Evolutionary conservation across 345 rosid species (phyloP).

Genomic region (Heritiera littoralis): DNA sequence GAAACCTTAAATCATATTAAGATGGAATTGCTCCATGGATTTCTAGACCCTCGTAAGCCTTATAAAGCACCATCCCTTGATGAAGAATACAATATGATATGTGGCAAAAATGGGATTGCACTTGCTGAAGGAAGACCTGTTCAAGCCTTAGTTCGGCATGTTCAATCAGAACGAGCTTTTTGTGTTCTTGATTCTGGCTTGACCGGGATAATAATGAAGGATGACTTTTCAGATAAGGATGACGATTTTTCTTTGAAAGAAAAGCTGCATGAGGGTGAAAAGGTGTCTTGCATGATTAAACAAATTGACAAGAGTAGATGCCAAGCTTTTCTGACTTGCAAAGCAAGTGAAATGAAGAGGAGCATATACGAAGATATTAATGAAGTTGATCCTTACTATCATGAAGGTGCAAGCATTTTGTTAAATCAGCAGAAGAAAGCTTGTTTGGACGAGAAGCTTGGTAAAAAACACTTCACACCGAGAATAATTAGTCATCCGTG

Average conservation of each 20-base stretch:
- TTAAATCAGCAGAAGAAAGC: constrained; percentile 70
- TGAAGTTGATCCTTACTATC: constrained; percentile 66
- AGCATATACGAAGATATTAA: constrained; percentile 44
- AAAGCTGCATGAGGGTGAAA: constrained; percentile 74
- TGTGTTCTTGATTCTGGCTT: constrained; percentile 87
- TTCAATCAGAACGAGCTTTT: constrained; percentile 70
- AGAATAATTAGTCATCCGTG: constrained; percentile 93
- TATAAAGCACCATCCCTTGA: constrained; percentile 77
- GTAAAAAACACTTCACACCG: constrained; percentile 77
- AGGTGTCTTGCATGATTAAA: constrained; percentile 82
- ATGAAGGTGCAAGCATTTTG: constrained; percentile 59
- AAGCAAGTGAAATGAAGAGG: constrained; percentile 79
- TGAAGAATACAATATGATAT: constrained; percentile 85
- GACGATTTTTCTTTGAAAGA: constrained; percentile 64
- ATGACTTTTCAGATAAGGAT: constrained; percentile 83
- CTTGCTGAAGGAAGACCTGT: constrained; percentile 85
- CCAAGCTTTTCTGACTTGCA: constrained; percentile 72
- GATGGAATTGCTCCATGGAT: constrained; percentile 78
- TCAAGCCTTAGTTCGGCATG: constrained; percentile 77
- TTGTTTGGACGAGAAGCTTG: constrained; percentile 79
- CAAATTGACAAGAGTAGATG: constrained; percentile 69
- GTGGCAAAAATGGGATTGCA: constrained; percentile 88
- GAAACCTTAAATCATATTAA: constrained; percentile 68
- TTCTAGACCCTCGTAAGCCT: constrained; percentile 77
- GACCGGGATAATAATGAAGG: constrained; percentile 85